A percentile compares a stretch with the other conserved stretches of the same genome.
phyloP scores from a whole-genome alignment of 2,329 filamentous ascomycete genomes.

The Blastomyces parvus region DNA sequence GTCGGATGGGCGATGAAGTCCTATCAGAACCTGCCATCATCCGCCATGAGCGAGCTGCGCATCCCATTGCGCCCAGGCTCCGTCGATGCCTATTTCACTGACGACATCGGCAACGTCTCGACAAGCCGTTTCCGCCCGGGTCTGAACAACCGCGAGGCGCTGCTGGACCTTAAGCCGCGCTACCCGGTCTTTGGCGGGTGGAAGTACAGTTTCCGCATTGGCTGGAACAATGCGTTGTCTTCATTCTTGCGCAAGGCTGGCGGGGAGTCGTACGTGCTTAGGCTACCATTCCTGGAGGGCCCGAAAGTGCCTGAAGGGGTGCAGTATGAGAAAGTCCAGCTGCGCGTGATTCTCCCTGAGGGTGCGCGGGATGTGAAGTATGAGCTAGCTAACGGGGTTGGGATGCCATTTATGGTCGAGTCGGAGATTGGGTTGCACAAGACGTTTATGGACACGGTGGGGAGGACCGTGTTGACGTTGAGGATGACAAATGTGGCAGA shows the following conservation, averaged over 20 bases:
- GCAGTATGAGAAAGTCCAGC: slow-evolving; percentile 69
- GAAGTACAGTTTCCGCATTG: slow-evolving; percentile 95
- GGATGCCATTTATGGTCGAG: slow-evolving; percentile 46
- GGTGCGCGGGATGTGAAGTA: slow-evolving; percentile 55
- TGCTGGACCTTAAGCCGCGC: slow-evolving; percentile 81
- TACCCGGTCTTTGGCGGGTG: slow-evolving; percentile 96
- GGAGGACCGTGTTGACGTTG: slow-evolving; percentile 71
- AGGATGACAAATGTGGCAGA: slow-evolving; percentile 82
- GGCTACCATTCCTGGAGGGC: slow-evolving; percentile 86
- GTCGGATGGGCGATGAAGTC: slow-evolving; percentile 63
- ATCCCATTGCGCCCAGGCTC: slow-evolving; percentile 73
- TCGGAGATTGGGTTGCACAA: slow-evolving; percentile 58
- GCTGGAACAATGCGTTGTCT: slow-evolving; percentile 83
- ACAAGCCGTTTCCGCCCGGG: slow-evolving; percentile 71
- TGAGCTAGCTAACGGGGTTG: slow-evolving; percentile 74
- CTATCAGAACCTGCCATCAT: slow-evolving; percentile 67
- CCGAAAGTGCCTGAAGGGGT: slow-evolving; percentile 78
- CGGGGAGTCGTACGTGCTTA: slow-evolving; percentile 69
- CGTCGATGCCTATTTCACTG: slow-evolving; percentile 83
- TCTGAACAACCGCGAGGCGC: slow-evolving; percentile 54
- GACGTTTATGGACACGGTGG: slow-evolving; percentile 89
- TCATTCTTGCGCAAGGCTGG: slow-evolving; percentile 59
- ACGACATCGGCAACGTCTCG: slow-evolving; percentile 93
- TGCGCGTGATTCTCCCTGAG: slow-evolving; percentile 82
- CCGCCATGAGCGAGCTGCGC: slow-evolving; percentile 70